These are phyloP conservation scores for Gonium pectorale DNA, from an alignment of 139 green algal species.

Conservation along the genomic window DNA sequence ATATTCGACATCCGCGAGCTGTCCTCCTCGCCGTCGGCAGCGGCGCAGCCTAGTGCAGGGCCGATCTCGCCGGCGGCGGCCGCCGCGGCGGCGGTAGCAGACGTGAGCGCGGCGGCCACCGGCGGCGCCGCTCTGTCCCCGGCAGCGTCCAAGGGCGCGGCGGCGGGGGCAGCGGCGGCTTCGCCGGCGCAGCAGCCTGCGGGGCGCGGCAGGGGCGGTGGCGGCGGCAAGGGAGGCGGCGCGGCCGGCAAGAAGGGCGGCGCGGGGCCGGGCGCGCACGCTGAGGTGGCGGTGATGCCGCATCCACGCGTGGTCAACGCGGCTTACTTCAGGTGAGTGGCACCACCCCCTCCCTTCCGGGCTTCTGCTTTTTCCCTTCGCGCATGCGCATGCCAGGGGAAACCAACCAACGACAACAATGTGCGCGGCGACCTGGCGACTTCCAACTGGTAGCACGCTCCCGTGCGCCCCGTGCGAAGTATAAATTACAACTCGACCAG, in stretches of 20 bases:
- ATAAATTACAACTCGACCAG: no score
- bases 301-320: constrained; percentile 84
- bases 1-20: constrained; percentile 81
- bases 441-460: no score
- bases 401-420: no score
- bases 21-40: constrained; percentile 16
- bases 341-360: no score
- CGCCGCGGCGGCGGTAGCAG: not conserved
- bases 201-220: not conserved
- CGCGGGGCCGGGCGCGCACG: not conserved
- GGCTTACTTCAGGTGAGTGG: constrained; percentile 81
- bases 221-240: not conserved
- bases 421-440: no score
- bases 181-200: not conserved
- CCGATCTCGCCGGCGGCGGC: not conserved
- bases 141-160: not conserved
- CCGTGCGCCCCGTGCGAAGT: no score
- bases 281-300: constrained; percentile 50
- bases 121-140: not conserved
- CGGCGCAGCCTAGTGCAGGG: not conserved
- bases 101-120: not conserved
- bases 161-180: constrained; percentile 21
- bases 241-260: not conserved
- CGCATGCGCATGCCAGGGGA: no score
- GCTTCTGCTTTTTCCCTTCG: no score